Conservation (phyloP, 2,329 filamentous ascomycete species). For the Cryphonectria parasitica region DNA sequence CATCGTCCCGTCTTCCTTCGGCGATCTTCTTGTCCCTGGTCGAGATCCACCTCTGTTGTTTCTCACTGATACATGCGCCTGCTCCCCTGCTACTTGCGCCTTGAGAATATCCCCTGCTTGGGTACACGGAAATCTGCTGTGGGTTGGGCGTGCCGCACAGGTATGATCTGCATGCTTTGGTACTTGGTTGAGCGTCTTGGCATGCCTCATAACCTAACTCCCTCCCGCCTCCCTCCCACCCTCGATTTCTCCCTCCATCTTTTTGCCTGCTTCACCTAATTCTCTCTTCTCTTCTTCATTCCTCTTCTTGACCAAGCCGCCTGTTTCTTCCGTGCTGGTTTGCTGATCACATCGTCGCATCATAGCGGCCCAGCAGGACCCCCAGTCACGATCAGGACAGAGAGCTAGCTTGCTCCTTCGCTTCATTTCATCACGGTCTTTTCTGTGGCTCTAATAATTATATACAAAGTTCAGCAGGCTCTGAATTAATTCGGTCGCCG, state of each 20-base stretch:
- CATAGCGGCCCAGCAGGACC: constrained; percentile 26
- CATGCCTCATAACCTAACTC: constrained; percentile 39
- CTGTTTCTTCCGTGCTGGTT: constrained; percentile 30
- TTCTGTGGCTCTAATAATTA: constrained; percentile 31
- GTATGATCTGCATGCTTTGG: constrained; percentile 50
- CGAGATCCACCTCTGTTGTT: constrained; percentile 13
- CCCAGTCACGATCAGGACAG: constrained; percentile 19
- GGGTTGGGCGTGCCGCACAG: constrained; percentile 42
- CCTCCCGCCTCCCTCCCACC: constrained; percentile 32
- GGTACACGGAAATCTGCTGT: constrained; percentile 35
- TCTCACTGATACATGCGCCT: constrained; percentile 17
- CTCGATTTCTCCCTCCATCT: constrained; percentile 31
- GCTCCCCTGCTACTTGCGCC: constrained; percentile 10
- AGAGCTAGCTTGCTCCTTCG: constrained; percentile 12
- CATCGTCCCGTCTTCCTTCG: constrained; percentile 25
- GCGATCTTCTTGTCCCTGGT: constrained; percentile 16
- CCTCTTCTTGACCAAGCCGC: constrained; percentile 20
- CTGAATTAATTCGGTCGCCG: constrained; percentile 47
- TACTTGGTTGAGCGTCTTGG: constrained; percentile 42
- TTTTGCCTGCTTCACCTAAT: constrained; percentile 31
- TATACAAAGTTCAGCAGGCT: constrained; percentile 55
- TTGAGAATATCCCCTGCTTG: constrained; percentile 22
- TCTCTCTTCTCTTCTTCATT: constrained; percentile 21
- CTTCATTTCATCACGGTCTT: constrained; percentile 35
- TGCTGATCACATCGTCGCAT: constrained; percentile 29